Percentiles rank a stretch among this genome's conserved stretches.
Evolutionary conservation across 2,329 filamentous ascomycete species (phyloP).

Genomic region (Penicillium decumbens): DNA sequence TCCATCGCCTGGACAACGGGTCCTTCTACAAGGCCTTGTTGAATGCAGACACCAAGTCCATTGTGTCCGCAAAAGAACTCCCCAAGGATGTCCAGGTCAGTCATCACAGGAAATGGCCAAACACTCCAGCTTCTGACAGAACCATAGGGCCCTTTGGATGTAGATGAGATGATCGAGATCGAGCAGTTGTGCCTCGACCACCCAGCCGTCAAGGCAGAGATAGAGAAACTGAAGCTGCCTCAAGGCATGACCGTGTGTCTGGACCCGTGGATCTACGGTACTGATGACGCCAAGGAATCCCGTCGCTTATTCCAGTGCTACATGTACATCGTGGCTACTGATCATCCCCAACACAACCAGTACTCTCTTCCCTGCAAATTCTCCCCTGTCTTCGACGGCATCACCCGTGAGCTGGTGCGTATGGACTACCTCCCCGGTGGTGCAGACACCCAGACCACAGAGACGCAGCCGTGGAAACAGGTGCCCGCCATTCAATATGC

Average conservation of each 20-base stretch:
- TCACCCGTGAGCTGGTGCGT: slow-evolving; percentile 60
- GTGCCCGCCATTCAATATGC: slow-evolving; percentile 50
- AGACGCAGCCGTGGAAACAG: slow-evolving; percentile 55
- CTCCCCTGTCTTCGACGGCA: slow-evolving; percentile 51
- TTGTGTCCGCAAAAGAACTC: slow-evolving; percentile 41
- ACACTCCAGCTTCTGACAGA: neutral
- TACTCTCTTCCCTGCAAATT: slow-evolving; percentile 37
- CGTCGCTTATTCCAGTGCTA: slow-evolving; percentile 41
- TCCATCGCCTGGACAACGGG: slow-evolving; percentile 38
- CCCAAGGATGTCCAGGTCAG: slow-evolving; percentile 46
- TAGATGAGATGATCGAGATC: slow-evolving; percentile 56
- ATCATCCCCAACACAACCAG: slow-evolving; percentile 38
- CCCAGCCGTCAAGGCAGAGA: slow-evolving; percentile 53
- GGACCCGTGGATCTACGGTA: slow-evolving; percentile 68
- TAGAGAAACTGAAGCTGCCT: slow-evolving; percentile 57
- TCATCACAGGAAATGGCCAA: neutral
- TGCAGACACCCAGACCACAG: slow-evolving; percentile 55
- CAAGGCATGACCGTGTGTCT: slow-evolving; percentile 54
- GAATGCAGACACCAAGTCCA: slow-evolving; percentile 38
- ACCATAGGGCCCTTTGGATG: slow-evolving; percentile 49
- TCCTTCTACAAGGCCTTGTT: slow-evolving; percentile 41
- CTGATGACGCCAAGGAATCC: slow-evolving; percentile 36
- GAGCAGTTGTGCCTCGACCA: slow-evolving; percentile 55
- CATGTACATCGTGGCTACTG: slow-evolving; percentile 36
- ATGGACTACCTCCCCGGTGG: slow-evolving; percentile 67